phyloP scores from a whole-genome alignment of 768 basidiomycete species.

The Porpolomopsis calyptriformis region DNA sequence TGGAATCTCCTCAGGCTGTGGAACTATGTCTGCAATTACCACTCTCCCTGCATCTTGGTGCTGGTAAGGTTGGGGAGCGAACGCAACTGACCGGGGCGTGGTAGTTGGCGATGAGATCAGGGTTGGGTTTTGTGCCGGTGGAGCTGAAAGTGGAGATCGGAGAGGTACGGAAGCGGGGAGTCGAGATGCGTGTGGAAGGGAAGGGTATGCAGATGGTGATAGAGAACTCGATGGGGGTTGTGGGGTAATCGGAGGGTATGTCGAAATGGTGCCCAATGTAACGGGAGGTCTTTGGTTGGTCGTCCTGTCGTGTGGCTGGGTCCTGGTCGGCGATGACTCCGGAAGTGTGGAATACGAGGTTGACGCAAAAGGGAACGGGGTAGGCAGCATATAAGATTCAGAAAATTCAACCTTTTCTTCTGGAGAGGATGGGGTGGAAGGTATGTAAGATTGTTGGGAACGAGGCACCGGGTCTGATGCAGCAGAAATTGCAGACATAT shows the following conservation, averaged over 20 bases:
- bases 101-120: background rate
- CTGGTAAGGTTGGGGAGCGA: background rate
- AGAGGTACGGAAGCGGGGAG: background rate
- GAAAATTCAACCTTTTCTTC: background rate
- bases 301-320: too few species aligned
- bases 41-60: slow-evolving; percentile 2
- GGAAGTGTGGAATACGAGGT: too few species aligned
- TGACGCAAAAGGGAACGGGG: background rate
- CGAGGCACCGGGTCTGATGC: background rate
- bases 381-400: background rate
- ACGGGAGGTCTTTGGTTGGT: too few species aligned
- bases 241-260: too few species aligned
- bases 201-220: background rate
- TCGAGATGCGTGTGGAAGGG: background rate
- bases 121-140: background rate
- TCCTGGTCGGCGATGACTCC: too few species aligned
- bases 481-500: background rate
- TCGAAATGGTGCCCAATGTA: too few species aligned
- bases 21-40: background rate
- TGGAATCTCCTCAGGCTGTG: background rate
- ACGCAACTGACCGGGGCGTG: background rate
- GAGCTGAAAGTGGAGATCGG: background rate
- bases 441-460: background rate
- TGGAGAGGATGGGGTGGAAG: background rate
- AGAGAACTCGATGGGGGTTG: background rate